A percentile compares a stretch with the other conserved stretches of the same genome.
Conservation (phyloP, 345 rosid genomes). For the Geranium brycei region DNA sequence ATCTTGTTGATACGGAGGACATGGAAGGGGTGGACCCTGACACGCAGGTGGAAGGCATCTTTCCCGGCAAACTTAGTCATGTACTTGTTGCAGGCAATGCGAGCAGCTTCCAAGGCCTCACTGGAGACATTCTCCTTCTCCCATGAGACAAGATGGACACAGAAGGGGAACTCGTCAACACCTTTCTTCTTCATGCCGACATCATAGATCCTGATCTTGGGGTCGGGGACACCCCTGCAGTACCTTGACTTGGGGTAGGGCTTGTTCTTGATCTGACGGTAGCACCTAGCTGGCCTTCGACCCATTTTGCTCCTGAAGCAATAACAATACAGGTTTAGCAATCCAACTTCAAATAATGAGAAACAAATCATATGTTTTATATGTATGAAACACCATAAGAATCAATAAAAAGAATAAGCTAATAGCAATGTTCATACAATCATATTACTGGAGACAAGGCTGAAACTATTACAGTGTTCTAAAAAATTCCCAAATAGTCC, state of each 20-base stretch:
- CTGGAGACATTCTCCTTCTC: constrained; percentile 20
- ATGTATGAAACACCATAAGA: background rate
- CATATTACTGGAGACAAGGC: no score
- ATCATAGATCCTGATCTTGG: constrained; percentile 21
- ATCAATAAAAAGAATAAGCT: background rate
- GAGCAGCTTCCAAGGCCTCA: constrained; percentile 16
- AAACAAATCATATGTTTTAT: no score
- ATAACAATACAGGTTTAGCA: no score
- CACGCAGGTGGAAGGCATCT: constrained; percentile 15
- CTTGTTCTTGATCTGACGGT: constrained; percentile 15
- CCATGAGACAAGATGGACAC: constrained; percentile 13
- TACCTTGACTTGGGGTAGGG: constrained; percentile 18
- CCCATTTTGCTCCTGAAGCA: background rate
- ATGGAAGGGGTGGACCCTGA: constrained; percentile 12
- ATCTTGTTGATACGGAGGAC: constrained; percentile 19
- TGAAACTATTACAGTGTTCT: no score
- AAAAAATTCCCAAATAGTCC: no score
- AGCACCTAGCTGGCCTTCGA: constrained; percentile 13
- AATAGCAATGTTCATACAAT: no score
- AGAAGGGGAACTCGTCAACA: constrained; percentile 11
- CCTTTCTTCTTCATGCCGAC: constrained; percentile 19
- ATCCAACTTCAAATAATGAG: background rate
- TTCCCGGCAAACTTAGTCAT: constrained; percentile 18
- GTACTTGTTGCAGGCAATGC: constrained; percentile 19
- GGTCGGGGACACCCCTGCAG: constrained; percentile 15